These are phyloP conservation scores for Celoporthe dispersa DNA, from an alignment of 2,329 filamentous ascomycete genomes.

Conservation along the genomic window DNA sequence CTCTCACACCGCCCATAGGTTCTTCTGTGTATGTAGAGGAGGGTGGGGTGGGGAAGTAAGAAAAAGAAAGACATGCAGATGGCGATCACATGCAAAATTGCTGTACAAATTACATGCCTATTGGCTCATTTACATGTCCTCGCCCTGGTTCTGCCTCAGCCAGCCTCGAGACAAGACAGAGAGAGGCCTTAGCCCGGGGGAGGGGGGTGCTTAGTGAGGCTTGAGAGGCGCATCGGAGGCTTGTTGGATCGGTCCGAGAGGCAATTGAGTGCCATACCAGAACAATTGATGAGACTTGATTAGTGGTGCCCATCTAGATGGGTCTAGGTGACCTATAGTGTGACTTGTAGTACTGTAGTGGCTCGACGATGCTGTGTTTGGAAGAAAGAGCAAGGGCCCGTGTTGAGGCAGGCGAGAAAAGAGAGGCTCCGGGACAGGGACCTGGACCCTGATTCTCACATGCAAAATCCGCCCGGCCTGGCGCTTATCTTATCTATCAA, in stretches of 20 bases:
- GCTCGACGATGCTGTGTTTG: not conserved
- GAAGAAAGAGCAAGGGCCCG: not conserved
- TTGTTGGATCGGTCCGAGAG: not conserved
- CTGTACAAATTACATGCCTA: not conserved
- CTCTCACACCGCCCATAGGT: not conserved
- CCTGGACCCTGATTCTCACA: constrained; percentile 9
- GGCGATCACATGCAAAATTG: not conserved
- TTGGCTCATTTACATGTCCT: not conserved
- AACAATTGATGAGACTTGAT: not conserved
- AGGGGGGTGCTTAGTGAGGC: not conserved
- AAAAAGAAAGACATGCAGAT: not conserved
- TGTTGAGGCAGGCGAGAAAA: not conserved
- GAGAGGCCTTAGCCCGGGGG: too few relatives aligned
- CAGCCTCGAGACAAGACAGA: not conserved
- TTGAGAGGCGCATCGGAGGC: not conserved
- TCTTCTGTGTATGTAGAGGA: not conserved
- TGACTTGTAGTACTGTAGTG: not conserved
- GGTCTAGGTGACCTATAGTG: not conserved
- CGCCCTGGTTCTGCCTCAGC: not conserved
- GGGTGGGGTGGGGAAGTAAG: not conserved
- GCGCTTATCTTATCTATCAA: not conserved
- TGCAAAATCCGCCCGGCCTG: not conserved
- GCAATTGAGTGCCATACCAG: not conserved
- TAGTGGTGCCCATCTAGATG: not conserved
- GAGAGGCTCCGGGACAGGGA: not conserved